Evolutionary conservation across 768 basidiomycete genomes (phyloP).

Genomic region (Pleurotus pulmonarius): DNA sequence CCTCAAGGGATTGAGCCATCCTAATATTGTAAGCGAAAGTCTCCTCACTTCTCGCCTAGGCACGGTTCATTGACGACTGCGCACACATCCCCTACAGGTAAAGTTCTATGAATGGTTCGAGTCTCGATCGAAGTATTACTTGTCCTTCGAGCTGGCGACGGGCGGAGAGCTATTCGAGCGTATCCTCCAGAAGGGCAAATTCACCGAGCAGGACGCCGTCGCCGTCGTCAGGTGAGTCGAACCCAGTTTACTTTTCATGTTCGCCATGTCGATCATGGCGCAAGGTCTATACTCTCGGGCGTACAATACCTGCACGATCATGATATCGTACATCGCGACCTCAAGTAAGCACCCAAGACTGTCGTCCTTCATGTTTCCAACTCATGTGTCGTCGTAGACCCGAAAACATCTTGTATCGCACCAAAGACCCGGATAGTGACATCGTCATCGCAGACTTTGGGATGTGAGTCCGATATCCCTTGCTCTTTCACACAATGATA

Average conservation of each 20-base stretch:
- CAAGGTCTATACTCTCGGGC: conserved; percentile 77
- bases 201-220: conserved; percentile 90
- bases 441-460: conserved; percentile 97
- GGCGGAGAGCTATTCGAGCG: conserved; percentile 96
- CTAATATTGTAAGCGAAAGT: conserved; percentile 68
- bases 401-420: conserved; percentile 93
- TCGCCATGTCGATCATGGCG: not conserved
- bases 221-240: conserved; percentile 61
- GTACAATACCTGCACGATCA: conserved; percentile 89
- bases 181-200: conserved; percentile 81
- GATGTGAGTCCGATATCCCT: conserved; percentile 52
- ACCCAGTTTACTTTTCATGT: not conserved
- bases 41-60: not conserved
- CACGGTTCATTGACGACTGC: not conserved
- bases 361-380: not conserved
- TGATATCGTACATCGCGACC: conserved; percentile 93
- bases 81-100: conserved; percentile 45
- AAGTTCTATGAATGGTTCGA: conserved; percentile 98
- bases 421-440: conserved; percentile 69
- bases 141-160: conserved; percentile 90
- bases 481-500: too few relatives aligned
- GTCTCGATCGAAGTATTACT: conserved; percentile 88
- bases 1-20: conserved; percentile 83
- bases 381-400: conserved; percentile 46
- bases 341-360: conserved; percentile 57